phyloP scores from a whole-genome alignment of 805 yeast species.

The Candida koratica region DNA sequence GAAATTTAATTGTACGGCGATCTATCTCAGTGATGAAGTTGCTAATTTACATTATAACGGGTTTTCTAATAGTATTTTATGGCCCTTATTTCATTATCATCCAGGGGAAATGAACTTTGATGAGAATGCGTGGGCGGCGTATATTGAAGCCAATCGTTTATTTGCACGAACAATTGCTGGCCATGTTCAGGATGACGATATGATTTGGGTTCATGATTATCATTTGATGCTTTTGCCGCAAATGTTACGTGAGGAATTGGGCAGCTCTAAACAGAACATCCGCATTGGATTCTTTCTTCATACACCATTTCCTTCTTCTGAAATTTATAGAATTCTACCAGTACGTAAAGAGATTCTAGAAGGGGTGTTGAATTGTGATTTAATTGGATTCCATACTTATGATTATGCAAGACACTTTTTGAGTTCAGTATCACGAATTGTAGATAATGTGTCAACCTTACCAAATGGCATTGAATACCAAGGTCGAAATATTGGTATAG shows the following conservation, averaged over 20 bases:
- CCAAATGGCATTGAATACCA: conserved; percentile 87
- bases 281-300: conserved; percentile 91
- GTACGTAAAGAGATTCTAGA: conserved; percentile 87
- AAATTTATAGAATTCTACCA: conserved; percentile 91
- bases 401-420: conserved; percentile 96
- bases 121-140: conserved; percentile 97
- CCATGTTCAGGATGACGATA: conserved; percentile 73
- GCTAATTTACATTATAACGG: conserved; percentile 98
- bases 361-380: conserved; percentile 91
- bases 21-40: conserved; percentile 79
- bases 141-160: conserved; percentile 81
- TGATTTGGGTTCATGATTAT: conserved; percentile 97
- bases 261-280: conserved; percentile 48
- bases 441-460: conserved; percentile 67
- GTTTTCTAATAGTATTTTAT: conserved; percentile 85
- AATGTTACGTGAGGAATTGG: conserved; percentile 66
- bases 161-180: conserved; percentile 74
- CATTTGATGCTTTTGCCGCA: conserved; percentile 94
- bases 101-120: conserved; percentile 99
- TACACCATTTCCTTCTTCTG: conserved; percentile 97
- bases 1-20: conserved; percentile 86
- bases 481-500: conserved; percentile 76
- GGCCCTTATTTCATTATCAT: conserved; percentile 98
- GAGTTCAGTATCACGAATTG: conserved; percentile 79
- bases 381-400: conserved; percentile 98